Conservation (phyloP, 768 basidiomycete genomes). For the Collybia mongolica region DNA sequence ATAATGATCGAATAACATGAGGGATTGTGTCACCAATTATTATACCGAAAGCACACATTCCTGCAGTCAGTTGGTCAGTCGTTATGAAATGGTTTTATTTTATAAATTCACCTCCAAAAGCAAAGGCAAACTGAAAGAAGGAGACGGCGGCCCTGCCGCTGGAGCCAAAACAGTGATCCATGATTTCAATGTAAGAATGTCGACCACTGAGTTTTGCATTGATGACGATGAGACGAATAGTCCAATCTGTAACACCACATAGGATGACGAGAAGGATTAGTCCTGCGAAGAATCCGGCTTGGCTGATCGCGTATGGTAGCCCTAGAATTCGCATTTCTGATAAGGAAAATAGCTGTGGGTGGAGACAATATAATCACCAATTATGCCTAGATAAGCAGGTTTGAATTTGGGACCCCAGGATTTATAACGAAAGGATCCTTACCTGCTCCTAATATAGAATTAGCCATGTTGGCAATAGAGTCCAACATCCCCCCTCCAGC, state of each 20-base stretch:
- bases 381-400: conserved; percentile 19
- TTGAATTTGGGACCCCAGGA: background rate
- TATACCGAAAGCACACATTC: conserved; percentile 98
- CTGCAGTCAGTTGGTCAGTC: conserved; percentile 33
- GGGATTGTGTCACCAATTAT: conserved; percentile 98
- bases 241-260: conserved; percentile 93
- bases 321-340: conserved; percentile 40
- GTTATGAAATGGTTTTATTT: background rate
- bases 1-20: conserved; percentile 84
- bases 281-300: conserved; percentile 93
- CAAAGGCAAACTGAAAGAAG: conserved; percentile 97
- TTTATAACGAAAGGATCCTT: conserved; percentile 23
- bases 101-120: conserved; percentile 77
- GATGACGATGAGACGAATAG: conserved; percentile 91
- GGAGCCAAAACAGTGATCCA: conserved; percentile 89
- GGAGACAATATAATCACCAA: conserved; percentile 14
- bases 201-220: conserved; percentile 96
- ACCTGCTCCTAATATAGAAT: conserved; percentile 94
- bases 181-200: conserved; percentile 90
- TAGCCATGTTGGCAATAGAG: conserved; percentile 92
- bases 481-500: conserved; percentile 76
- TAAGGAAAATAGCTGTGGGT: background rate
- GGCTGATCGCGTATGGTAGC: conserved; percentile 89
- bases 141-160: conserved; percentile 93
- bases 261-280: conserved; percentile 78